A percentile compares a stretch with the other conserved stretches of the same genome.
phyloP scores from a whole-genome alignment of 768 basidiomycete genomes.

The Fistulinella prunicolor region DNA sequence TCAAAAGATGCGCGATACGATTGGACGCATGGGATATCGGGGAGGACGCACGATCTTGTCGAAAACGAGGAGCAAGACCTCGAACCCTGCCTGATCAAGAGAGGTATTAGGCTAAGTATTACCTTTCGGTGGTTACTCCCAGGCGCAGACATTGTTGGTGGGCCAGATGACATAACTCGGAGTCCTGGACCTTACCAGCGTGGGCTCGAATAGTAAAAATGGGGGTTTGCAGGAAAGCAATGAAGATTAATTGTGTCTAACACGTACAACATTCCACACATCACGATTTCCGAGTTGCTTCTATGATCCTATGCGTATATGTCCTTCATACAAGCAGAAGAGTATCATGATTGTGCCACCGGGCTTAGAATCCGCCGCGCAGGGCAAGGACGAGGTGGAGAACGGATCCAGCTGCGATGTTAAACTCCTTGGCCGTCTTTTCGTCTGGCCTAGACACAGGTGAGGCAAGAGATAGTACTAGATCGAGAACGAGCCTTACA shows the following conservation, averaged over 20 bases:
- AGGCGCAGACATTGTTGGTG: constrained; percentile 82
- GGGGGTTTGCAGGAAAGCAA: constrained; percentile 7
- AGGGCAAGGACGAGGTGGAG: constrained; percentile 95
- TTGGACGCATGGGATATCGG: constrained; percentile 88
- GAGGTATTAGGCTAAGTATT: constrained; percentile 67
- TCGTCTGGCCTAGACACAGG: constrained; percentile 73
- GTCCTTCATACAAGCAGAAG: constrained; percentile 12
- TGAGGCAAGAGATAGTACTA: neutral
- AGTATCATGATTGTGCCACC: neutral
- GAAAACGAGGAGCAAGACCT: constrained; percentile 26
- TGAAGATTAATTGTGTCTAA: constrained; percentile 30
- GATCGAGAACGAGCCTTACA: constrained; percentile 51
- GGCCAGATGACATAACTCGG: constrained; percentile 22
- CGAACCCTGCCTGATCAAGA: constrained; percentile 40
- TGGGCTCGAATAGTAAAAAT: neutral
- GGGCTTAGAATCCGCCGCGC: constrained; percentile 71
- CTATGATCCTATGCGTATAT: constrained; percentile 25
- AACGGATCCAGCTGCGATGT: constrained; percentile 79
- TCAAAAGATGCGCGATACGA: constrained; percentile 77
- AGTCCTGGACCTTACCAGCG: constrained; percentile 12
- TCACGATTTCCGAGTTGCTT: constrained; percentile 11
- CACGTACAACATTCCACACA: constrained; percentile 25
- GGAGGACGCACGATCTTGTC: constrained; percentile 58
- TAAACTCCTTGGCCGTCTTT: constrained; percentile 82
- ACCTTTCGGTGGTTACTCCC: constrained; percentile 86